A percentile compares a stretch with the other conserved stretches of the same genome.
Evolutionary conservation across 1,139 yeast species (phyloP).

Genomic region (Neolecta irregularis): DNA sequence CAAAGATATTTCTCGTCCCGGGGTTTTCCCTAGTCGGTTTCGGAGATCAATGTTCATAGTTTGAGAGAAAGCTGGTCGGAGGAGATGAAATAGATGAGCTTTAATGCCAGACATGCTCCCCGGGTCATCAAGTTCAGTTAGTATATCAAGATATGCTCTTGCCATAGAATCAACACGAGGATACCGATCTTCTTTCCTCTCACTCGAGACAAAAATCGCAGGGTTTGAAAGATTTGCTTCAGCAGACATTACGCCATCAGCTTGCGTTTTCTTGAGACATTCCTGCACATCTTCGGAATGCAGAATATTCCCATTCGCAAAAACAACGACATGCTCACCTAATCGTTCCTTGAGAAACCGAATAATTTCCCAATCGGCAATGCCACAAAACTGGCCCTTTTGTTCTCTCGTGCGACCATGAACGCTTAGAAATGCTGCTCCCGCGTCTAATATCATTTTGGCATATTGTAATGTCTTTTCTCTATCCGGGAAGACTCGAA

Average conservation of each 20-base stretch:
- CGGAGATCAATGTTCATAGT: slow-evolving; percentile 63
- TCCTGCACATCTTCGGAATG: slow-evolving; percentile 67
- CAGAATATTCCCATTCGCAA: slow-evolving; percentile 82
- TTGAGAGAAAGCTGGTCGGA: slow-evolving; percentile 50
- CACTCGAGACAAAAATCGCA: slow-evolving; percentile 56
- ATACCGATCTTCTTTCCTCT: slow-evolving; percentile 52
- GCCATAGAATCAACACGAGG: slow-evolving; percentile 75
- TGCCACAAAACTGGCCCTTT: slow-evolving; percentile 91
- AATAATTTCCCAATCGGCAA: slow-evolving; percentile 83
- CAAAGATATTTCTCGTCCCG: slow-evolving; percentile 9
- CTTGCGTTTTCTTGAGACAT: slow-evolving; percentile 44
- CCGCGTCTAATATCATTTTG: slow-evolving; percentile 77
- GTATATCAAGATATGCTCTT: slow-evolving; percentile 79
- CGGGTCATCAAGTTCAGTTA: slow-evolving; percentile 29
- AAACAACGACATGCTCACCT: slow-evolving; percentile 71
- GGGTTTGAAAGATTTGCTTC: slow-evolving; percentile 92
- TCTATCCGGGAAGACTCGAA: slow-evolving; percentile 73
- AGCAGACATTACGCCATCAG: slow-evolving; percentile 96
- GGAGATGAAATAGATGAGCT: slow-evolving; percentile 76
- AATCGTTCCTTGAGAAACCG: slow-evolving; percentile 61
- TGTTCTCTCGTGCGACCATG: slow-evolving; percentile 95
- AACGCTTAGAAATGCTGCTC: slow-evolving; percentile 87
- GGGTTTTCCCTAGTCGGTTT: slow-evolving; percentile 47
- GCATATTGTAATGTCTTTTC: slow-evolving; percentile 80
- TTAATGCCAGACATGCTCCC: slow-evolving; percentile 29